These are phyloP conservation scores for Claviceps monticola DNA, from an alignment of 2,329 filamentous ascomycete genomes.

Conservation along the genomic window DNA sequence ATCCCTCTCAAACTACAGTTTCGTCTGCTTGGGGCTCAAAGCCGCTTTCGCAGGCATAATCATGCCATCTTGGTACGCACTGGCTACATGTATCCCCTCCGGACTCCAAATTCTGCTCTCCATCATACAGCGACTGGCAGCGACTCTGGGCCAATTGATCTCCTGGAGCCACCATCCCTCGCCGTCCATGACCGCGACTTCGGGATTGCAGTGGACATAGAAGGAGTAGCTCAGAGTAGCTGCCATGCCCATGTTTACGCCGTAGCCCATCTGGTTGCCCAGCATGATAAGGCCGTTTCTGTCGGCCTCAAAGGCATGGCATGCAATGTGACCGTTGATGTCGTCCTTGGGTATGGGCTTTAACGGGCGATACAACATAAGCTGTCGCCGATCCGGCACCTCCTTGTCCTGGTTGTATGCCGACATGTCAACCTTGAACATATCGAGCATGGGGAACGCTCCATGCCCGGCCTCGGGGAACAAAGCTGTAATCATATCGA, in stretches of 20 bases:
- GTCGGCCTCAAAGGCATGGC: conserved; percentile 38
- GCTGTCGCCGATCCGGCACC: conserved; percentile 31
- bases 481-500: conserved; percentile 23
- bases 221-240: conserved; percentile 38
- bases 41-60: conserved; percentile 15
- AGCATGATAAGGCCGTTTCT: conserved; percentile 40
- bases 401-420: conserved; percentile 28
- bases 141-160: conserved; percentile 31
- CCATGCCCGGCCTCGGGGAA: conserved; percentile 26
- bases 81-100: conserved; percentile 36
- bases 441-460: conserved; percentile 35
- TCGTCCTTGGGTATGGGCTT: conserved; percentile 26
- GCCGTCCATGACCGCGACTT: conserved; percentile 32
- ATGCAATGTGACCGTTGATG: conserved; percentile 30
- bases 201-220: conserved; percentile 35
- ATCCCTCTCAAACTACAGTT: not conserved
- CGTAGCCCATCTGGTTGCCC: conserved; percentile 34
- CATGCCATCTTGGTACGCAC: conserved; percentile 40
- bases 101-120: conserved; percentile 41
- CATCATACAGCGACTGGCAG: conserved; percentile 31
- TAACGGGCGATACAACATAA: conserved; percentile 35
- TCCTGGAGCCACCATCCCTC: conserved; percentile 42
- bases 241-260: conserved; percentile 24
- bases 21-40: conserved; percentile 10
- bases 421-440: conserved; percentile 41